A percentile compares a stretch with the other conserved stretches of the same genome.
These are phyloP conservation scores for Gomphus sp. DNA, from an alignment of 1,284 basidiomycete genomes.

Conservation along the genomic window DNA sequence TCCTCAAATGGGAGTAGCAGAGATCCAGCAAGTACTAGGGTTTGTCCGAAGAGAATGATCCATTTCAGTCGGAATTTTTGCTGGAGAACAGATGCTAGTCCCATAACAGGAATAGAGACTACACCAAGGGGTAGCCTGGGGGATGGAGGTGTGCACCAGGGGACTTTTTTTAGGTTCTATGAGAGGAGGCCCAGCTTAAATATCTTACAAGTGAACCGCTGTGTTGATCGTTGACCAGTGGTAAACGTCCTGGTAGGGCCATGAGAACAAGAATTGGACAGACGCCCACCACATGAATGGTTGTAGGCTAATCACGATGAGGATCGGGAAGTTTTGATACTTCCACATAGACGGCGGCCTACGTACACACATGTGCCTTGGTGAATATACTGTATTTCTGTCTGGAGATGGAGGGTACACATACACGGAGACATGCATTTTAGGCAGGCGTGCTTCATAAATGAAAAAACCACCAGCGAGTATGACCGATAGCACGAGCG, in stretches of 20 bases:
- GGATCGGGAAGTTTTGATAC: conserved; percentile 15
- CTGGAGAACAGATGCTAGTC: background rate
- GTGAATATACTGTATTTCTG: background rate
- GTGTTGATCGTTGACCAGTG: conserved; percentile 13
- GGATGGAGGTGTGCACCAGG: background rate
- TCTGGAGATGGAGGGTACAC: conserved; percentile 1
- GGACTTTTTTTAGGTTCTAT: no score
- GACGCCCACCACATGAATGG: conserved; percentile 16
- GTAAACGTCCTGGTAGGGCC: conserved; percentile 12
- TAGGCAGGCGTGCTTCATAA: conserved; percentile 30
- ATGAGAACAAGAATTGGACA: conserved; percentile 10
- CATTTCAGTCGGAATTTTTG: conserved; percentile 12
- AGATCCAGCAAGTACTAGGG: conserved; percentile 12
- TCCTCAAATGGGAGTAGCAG: conserved; percentile 14
- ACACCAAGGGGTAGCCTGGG: conserved; percentile 14
- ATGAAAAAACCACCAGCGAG: conserved; percentile 27
- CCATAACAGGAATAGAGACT: background rate
- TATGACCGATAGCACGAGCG: conserved; percentile 33
- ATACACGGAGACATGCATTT: conserved; percentile 29
- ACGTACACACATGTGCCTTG: background rate
- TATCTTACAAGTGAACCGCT: conserved; percentile 13
- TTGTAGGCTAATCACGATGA: conserved; percentile 11
- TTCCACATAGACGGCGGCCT: conserved; percentile 17
- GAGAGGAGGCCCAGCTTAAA: background rate
- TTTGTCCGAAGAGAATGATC: conserved; percentile 12